Evolutionary conservation across 176 grass and related monocot species (phyloP).

Genomic region (Canna indica): DNA sequence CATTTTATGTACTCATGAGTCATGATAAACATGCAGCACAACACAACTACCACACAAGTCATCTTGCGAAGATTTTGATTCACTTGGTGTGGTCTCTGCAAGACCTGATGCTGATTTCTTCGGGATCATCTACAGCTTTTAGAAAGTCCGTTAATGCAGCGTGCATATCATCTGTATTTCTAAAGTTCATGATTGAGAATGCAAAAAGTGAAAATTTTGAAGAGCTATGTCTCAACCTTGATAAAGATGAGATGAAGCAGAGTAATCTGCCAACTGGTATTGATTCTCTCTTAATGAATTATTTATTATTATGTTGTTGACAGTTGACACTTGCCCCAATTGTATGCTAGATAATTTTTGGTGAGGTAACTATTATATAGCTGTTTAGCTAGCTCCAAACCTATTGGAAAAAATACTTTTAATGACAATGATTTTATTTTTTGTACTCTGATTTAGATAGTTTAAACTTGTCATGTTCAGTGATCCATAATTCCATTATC

Average conservation of each 20-base stretch:
- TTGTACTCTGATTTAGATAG: too few relatives aligned
- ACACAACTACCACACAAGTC: slow-evolving; percentile 75
- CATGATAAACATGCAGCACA: slow-evolving; percentile 70
- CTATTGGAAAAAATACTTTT: neutral
- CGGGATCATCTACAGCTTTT: slow-evolving; percentile 35
- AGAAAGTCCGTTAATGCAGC: slow-evolving; percentile 88
- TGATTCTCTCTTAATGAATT: neutral
- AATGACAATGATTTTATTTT: neutral
- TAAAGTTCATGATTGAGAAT: slow-evolving; percentile 96
- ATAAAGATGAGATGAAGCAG: slow-evolving; percentile 61
- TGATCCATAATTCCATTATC: slow-evolving; percentile 5
- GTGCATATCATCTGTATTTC: slow-evolving; percentile 94
- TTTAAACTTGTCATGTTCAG: neutral
- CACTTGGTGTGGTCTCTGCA: slow-evolving; percentile 95
- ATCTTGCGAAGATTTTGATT: slow-evolving; percentile 90
- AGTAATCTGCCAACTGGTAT: slow-evolving; percentile 70
- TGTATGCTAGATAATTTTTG: neutral
- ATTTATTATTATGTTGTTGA: neutral
- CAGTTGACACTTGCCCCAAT: neutral
- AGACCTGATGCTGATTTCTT: slow-evolving; percentile 42
- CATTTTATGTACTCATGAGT: slow-evolving; percentile 6
- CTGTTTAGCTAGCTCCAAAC: neutral
- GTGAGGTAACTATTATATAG: neutral
- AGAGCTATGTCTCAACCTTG: slow-evolving; percentile 68
- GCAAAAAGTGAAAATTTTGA: slow-evolving; percentile 62